phyloP scores from a whole-genome alignment of 2,329 filamentous ascomycete genomes.

The Ophiostoma pallidulum region DNA sequence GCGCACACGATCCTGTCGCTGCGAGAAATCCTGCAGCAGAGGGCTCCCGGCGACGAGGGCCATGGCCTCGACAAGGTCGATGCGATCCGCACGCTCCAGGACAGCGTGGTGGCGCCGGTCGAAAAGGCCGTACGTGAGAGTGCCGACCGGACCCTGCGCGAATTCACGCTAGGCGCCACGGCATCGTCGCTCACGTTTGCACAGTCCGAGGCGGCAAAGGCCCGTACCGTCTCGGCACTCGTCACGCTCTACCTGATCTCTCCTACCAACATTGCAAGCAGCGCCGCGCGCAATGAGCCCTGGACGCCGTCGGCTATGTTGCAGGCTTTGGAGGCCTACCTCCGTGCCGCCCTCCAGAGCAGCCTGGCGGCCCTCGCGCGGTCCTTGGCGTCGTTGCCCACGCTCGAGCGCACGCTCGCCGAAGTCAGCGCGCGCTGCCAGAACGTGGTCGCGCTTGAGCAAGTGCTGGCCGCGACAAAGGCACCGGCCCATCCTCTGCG shows the following conservation, averaged over 20 bases:
- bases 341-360: slow-evolving; percentile 70
- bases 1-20: slow-evolving; percentile 70
- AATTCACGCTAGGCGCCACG: slow-evolving; percentile 63
- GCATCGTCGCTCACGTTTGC: slow-evolving; percentile 41
- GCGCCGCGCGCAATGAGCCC: slow-evolving; percentile 40
- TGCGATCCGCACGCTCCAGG: slow-evolving; percentile 58
- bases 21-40: slow-evolving; percentile 60
- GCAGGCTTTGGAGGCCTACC: slow-evolving; percentile 67
- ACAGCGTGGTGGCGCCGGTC: slow-evolving; percentile 57
- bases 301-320: slow-evolving; percentile 64
- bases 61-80: slow-evolving; percentile 65
- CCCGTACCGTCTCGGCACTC: slow-evolving; percentile 63
- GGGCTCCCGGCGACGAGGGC: slow-evolving; percentile 63
- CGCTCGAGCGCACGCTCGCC: slow-evolving; percentile 67
- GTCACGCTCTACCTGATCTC: slow-evolving; percentile 74
- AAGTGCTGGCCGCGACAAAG: slow-evolving; percentile 60
- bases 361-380: slow-evolving; percentile 66
- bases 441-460: slow-evolving; percentile 80
- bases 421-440: slow-evolving; percentile 82
- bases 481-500: slow-evolving; percentile 62
- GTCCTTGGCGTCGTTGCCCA: slow-evolving; percentile 69
- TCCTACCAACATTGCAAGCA: slow-evolving; percentile 36
- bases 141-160: slow-evolving; percentile 69
- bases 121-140: slow-evolving; percentile 65
- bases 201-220: slow-evolving; percentile 66